Evolutionary conservation across 805 yeast genomes (phyloP), one percentile per base, ranked within the genome.

Genomic region (Metschnikowia cubensis): DNA sequence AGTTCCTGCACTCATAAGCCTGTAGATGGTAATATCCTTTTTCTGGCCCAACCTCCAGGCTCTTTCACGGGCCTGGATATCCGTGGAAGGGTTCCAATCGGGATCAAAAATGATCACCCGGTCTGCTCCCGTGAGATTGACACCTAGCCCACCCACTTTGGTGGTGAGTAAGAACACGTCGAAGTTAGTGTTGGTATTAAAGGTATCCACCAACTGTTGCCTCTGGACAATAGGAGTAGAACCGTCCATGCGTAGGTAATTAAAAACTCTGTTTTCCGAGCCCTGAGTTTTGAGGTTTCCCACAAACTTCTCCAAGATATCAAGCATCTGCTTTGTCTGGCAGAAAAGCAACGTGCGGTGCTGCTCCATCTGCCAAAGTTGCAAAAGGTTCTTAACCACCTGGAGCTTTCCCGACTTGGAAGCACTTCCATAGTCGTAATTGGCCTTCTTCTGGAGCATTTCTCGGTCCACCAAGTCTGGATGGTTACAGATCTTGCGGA

Each of bases 71-170:
- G 99, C 99, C 67, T 92, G 99, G 52, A 91, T 77, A 70, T 92
- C 99, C 0, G 98, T 94, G 0, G 97, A 89, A 0, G 99, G 99
- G 62, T 92, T 92, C 99, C 99, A 92, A 67, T 94, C 98, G 0
- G 99, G 99, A 61, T 92, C 99, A 64, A 80, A 92, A 14, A 92
- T 92, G 20, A 92, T 89, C 11, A 92, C 97, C 41, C 98, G 71
- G 57, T 90, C 90, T 0, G 99, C 98, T 3, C 98, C 98, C 0
- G 97, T 92, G 42, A 92, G 66, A 65, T 92, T 92, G 1, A 92
- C 88, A 18, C 99, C 99, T 36, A 94, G 71, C 0, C 99, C 99
- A 18, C 99, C 99, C 6, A 94, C 99, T 60, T 92, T 81, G 0
- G 99, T 94, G 0, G 99, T 94, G 35, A 94, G 70, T 20, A 94